Conservation (phyloP, 176 grass and related monocot genomes). For the Themeda triandra region DNA sequence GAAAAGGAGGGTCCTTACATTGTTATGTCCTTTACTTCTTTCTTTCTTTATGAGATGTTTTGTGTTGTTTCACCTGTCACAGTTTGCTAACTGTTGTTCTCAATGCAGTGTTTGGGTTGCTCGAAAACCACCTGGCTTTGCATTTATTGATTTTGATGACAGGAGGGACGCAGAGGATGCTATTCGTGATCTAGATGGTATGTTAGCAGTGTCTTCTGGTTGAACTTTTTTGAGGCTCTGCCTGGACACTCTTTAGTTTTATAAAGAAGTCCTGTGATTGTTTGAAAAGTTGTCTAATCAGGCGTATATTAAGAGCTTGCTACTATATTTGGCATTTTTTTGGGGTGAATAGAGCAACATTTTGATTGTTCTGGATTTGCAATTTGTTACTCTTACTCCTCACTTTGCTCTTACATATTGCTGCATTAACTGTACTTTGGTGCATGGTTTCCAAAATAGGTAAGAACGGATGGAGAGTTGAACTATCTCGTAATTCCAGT, state of each 20-base stretch:
- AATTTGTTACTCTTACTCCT: not conserved
- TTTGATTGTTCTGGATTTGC: not conserved
- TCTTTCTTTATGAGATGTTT: not conserved
- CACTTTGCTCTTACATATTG: not conserved
- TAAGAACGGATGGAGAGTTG: conserved; percentile 95
- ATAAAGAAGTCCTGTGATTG: not conserved
- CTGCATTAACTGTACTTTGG: not conserved
- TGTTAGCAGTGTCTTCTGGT: not conserved
- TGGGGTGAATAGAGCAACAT: not conserved
- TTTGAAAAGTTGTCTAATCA: not conserved
- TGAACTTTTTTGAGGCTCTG: not conserved
- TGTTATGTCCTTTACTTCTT: not conserved
- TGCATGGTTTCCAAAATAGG: conserved; percentile 43
- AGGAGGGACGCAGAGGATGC: conserved; percentile 88
- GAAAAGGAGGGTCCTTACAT: no score
- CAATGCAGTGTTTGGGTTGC: conserved; percentile 88
- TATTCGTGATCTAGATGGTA: conserved; percentile 93
- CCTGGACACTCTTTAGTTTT: not conserved
- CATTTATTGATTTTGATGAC: conserved; percentile 94
- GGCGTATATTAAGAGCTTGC: not conserved
- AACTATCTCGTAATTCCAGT: conserved; percentile 68
- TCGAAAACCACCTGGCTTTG: conserved; percentile 94
- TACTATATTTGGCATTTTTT: not conserved
- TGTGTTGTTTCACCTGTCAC: not conserved
- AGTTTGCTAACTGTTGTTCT: conserved; percentile 5